phyloP scores from a whole-genome alignment of 768 basidiomycete genomes.

The Rhizopogon vulgaris region DNA sequence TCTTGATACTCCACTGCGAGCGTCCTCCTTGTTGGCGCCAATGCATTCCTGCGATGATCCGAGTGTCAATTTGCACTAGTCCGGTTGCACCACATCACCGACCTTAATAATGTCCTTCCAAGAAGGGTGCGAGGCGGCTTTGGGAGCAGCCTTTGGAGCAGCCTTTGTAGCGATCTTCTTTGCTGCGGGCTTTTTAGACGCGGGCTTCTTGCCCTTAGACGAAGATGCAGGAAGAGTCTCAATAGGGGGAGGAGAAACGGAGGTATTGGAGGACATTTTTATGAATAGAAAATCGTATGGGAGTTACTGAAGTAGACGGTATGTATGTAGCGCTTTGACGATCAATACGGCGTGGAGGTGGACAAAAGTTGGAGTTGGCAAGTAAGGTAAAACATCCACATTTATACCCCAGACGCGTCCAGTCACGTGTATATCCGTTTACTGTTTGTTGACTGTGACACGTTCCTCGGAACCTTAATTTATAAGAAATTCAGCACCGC shows the following conservation, averaged over 20 bases:
- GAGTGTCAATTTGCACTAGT: neutral
- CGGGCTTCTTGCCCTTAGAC: conserved; percentile 24
- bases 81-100: conserved; percentile 5
- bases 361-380: conserved; percentile 1
- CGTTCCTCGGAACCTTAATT: conserved; percentile 3
- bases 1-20: conserved; percentile 68
- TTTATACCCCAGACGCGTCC: conserved; percentile 5
- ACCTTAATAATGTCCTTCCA: conserved; percentile 56
- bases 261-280: conserved; percentile 8
- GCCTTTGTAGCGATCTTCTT: conserved; percentile 17
- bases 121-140: conserved; percentile 33
- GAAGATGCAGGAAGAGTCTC: conserved; percentile 3
- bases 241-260: conserved; percentile 8
- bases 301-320: neutral
- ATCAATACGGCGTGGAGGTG: neutral
- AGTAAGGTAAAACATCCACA: neutral
- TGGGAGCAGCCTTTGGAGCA: conserved; percentile 4
- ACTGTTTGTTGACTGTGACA: conserved; percentile 5
- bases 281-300: neutral
- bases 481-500: conserved; percentile 8
- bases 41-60: conserved; percentile 57
- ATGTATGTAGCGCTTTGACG: neutral
- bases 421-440: conserved; percentile 7
- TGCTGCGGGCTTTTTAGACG: conserved; percentile 18
- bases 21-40: conserved; percentile 51